Percentiles rank a stretch among this genome's conserved stretches.
Conservation (phyloP, 768 basidiomycete genomes). For the Amanita exitialis region DNA sequence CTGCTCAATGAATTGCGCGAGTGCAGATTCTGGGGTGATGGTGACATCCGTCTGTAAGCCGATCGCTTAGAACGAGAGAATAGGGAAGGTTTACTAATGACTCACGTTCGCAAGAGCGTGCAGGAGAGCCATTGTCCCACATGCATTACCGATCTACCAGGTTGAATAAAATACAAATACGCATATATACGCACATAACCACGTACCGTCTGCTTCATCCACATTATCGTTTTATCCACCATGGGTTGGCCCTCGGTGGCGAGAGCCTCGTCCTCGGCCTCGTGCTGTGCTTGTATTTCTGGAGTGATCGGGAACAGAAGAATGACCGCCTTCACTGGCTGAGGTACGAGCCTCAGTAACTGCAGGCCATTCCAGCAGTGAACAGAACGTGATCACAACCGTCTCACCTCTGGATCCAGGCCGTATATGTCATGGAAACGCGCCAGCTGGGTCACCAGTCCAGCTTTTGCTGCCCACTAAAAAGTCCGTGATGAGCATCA, state of each 20-base stretch:
- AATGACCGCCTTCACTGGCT: slow-evolving; percentile 75
- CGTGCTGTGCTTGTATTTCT: slow-evolving; percentile 35
- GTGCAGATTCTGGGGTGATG: slow-evolving; percentile 43
- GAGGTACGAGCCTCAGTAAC: slow-evolving; percentile 60
- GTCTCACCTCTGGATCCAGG: slow-evolving; percentile 51
- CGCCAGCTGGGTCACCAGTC: slow-evolving; percentile 37
- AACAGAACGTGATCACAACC: no score
- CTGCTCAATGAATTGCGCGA: slow-evolving; percentile 57
- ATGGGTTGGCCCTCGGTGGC: slow-evolving; percentile 29
- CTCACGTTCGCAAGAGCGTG: slow-evolving; percentile 77
- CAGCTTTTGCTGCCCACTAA: slow-evolving; percentile 66
- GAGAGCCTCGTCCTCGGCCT: slow-evolving; percentile 51
- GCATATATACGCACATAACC: neutral
- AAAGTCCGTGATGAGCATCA: neutral
- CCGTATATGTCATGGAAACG: slow-evolving; percentile 68
- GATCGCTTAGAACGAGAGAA: neutral
- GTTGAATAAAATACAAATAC: neutral
- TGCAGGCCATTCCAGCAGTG: slow-evolving; percentile 17
- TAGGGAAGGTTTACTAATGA: neutral
- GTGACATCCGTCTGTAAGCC: slow-evolving; percentile 41
- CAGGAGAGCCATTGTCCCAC: slow-evolving; percentile 81
- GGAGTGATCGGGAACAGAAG: slow-evolving; percentile 71
- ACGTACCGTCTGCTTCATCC: slow-evolving; percentile 84
- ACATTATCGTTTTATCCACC: slow-evolving; percentile 62
- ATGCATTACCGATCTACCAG: slow-evolving; percentile 73